Base-by-base conservation (phyloP, 1,284 basidiomycete species). In the Ustilago sp. region DNA sequence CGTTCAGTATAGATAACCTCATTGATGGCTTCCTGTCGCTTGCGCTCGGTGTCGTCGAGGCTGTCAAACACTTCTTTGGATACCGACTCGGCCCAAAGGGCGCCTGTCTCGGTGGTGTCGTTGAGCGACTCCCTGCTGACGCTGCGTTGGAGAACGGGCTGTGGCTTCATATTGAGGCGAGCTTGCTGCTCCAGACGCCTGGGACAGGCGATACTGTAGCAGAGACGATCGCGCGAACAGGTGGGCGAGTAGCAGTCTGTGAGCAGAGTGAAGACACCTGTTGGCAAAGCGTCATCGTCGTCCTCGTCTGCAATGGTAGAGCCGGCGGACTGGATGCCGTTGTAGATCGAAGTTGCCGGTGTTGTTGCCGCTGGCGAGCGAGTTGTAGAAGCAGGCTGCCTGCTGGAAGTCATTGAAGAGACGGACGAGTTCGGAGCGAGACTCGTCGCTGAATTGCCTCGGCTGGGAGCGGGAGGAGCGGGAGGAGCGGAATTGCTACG, bases 231-330 rank as follows among this genome's bases (percentile, higher is more conserved):
- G 62, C 93, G 90, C 41, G 94, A 93, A 87, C 97, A 99, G 32
- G 97, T 99, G 17, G 97, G 95, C 50, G 94, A 97, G 88, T 99
- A 99, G 87, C 97, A 99, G 85, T 97, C 94, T 1, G 95, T 97
- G 68, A 99, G 89, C 39, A 98, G 90, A 1, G 96, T 99, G 86
- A 99, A 99, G 17, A 99, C 95, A 51, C 97, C 97, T 0, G 93
- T 92, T 0, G 97, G 97, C 63, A 98, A 87, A 19, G 92, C 88
- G 59, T 88, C 89, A 62, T 81, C 88, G 87, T 67, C 89, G 84
- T 48, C 87, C 83, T 72, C 87, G 83, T 63, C 87, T 55, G 67
- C 68, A 52, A 76, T 53, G 67, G 80, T 55, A 63, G 80, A 55
- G 63, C 61, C 62, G 63, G 54, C 62, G 4, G 64, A 52, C 9